A percentile compares a stretch with the other conserved stretches of the same genome.
These are phyloP conservation scores for Margaritispora aquatica DNA, from an alignment of 495 filamentous ascomycete species.

Conservation along the genomic window DNA sequence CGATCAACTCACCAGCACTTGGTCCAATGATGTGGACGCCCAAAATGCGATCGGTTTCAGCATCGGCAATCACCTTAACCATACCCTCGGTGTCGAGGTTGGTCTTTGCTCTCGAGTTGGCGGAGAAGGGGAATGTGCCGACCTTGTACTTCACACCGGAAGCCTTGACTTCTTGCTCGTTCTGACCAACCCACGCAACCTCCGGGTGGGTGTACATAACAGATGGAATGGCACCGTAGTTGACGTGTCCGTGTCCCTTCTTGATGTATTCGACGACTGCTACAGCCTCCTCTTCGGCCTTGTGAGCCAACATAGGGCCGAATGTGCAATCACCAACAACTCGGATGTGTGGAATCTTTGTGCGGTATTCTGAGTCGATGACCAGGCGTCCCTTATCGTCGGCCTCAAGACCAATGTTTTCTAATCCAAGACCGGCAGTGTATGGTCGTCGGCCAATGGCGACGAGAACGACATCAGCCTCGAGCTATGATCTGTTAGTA, in stretches of 20 bases:
- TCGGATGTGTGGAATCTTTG: slow-evolving; percentile 92
- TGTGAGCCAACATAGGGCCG: slow-evolving; percentile 98
- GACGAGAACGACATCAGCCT: slow-evolving; percentile 93
- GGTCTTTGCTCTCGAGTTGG: slow-evolving; percentile 97
- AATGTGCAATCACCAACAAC: slow-evolving; percentile 96
- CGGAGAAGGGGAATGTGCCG: slow-evolving; percentile 93
- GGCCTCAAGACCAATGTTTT: slow-evolving; percentile 90
- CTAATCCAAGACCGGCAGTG: slow-evolving; percentile 82
- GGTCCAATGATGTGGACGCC: slow-evolving; percentile 95
- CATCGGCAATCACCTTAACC: slow-evolving; percentile 96
- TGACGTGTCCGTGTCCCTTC: slow-evolving; percentile 96
- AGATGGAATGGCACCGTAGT: slow-evolving; percentile 95
- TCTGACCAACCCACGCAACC: slow-evolving; percentile 98
- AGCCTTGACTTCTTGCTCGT: slow-evolving; percentile 91
- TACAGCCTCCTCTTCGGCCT: slow-evolving; percentile 97
- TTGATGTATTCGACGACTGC: slow-evolving; percentile 94
- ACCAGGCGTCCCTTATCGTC: slow-evolving; percentile 91
- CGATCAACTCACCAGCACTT: slow-evolving; percentile 98
- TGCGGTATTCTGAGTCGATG: slow-evolving; percentile 98
- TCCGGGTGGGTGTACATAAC: slow-evolving; percentile 99
- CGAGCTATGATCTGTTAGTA: slow-evolving; percentile 51
- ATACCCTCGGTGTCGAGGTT: slow-evolving; percentile 95
- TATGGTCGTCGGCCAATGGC: slow-evolving; percentile 95
- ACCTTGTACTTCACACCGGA: slow-evolving; percentile 82
- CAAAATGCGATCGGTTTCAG: slow-evolving; percentile 91